Percentiles rank a stretch among this genome's conserved stretches.
Conservation (phyloP, 257 asterid species). For the Solanum clarkiae region DNA sequence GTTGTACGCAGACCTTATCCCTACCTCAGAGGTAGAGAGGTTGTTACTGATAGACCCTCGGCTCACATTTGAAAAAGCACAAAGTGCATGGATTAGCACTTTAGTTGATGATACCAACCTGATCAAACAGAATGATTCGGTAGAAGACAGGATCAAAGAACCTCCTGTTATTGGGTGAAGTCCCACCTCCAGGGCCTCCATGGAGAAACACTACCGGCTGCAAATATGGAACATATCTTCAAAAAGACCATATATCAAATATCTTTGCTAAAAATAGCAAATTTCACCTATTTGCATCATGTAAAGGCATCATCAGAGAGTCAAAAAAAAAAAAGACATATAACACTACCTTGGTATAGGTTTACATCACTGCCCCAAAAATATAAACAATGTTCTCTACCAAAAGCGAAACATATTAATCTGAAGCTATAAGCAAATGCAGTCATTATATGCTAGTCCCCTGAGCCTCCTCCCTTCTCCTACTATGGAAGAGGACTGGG, state of each 20-base stretch:
- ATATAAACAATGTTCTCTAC: neutral
- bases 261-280: neutral
- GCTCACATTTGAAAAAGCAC: neutral
- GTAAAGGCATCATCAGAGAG: neutral
- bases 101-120: slow-evolving; percentile 35
- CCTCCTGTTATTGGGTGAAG: slow-evolving; percentile 80
- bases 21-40: neutral
- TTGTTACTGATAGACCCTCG: neutral
- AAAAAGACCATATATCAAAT: neutral
- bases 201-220: slow-evolving; percentile 93
- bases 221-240: slow-evolving; percentile 8
- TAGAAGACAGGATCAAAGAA: slow-evolving; percentile 83
- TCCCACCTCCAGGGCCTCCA: slow-evolving; percentile 99
- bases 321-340: neutral
- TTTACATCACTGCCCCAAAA: neutral
- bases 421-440: neutral
- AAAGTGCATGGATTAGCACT: neutral
- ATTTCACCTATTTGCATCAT: neutral
- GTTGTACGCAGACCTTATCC: neutral
- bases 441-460: neutral
- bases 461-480: neutral
- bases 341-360: neutral
- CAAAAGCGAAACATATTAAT: neutral
- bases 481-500: neutral
- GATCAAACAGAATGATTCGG: slow-evolving; percentile 78